Percentiles rank a stretch among this genome's conserved stretches.
Conservation (phyloP, 257 asterid genomes). For the Primulina tabacum region DNA sequence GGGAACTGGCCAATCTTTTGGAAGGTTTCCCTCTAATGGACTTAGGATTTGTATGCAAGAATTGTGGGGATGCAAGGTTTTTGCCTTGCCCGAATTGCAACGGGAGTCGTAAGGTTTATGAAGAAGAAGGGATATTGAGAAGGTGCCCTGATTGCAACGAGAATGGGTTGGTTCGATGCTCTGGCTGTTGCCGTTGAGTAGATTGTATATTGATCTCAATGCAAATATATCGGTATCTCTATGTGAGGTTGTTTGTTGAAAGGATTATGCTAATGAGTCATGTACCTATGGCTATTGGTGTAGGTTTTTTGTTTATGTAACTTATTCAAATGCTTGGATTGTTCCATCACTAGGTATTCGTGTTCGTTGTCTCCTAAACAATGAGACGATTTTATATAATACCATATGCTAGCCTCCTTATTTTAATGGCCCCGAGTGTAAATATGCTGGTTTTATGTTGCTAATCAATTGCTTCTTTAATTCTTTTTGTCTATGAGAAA, state of each 20-base stretch:
- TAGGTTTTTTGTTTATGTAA: not conserved
- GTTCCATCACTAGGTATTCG: not conserved
- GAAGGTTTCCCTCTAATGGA: not conserved
- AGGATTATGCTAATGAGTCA: not conserved
- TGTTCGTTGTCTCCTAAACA: too few relatives aligned
- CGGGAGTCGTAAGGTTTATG: not conserved
- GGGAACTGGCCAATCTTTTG: not conserved
- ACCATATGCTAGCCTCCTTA: too few relatives aligned
- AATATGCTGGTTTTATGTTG: not conserved
- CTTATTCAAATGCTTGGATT: not conserved
- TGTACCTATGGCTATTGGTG: not conserved
- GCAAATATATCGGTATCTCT: not conserved
- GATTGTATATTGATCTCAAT: not conserved
- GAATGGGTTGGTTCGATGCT: not conserved
- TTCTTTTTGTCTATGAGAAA: too few relatives aligned
- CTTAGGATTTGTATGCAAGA: not conserved
- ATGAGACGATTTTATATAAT: too few relatives aligned
- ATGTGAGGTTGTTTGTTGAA: not conserved
- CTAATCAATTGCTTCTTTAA: not conserved
- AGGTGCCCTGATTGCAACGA: not conserved
- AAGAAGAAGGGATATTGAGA: not conserved
- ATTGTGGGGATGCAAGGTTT: constrained; percentile 1
- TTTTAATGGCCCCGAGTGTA: not conserved
- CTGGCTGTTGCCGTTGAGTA: not conserved
- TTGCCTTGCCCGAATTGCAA: not conserved